phyloP scores from a whole-genome alignment of 495 filamentous ascomycete genomes.

The Trichodelitschia bisporula region DNA sequence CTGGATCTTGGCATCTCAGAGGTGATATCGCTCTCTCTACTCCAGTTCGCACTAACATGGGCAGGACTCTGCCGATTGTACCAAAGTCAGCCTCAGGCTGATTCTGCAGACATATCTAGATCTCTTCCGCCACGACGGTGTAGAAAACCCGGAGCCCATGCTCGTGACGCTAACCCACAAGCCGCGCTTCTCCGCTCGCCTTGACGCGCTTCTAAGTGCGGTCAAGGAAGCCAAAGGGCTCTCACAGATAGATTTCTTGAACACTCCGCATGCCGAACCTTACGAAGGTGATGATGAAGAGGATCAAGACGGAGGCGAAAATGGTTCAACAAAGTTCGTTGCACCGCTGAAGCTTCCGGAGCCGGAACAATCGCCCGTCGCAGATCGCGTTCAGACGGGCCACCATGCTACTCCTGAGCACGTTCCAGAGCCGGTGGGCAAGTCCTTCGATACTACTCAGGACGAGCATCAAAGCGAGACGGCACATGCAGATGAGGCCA shows the following conservation, averaged over 20 bases:
- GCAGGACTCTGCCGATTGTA: slow-evolving; percentile 22
- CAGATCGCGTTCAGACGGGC: no score
- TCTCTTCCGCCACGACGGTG: slow-evolving; percentile 34
- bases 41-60: not conserved
- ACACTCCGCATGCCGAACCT: not conserved
- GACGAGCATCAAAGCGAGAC: not conserved
- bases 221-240: slow-evolving; percentile 33
- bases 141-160: slow-evolving; percentile 26
- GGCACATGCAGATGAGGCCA: not conserved
- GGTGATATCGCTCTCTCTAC: slow-evolving; percentile 20
- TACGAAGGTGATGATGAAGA: slow-evolving; percentile 2
- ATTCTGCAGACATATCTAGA: slow-evolving; percentile 31
- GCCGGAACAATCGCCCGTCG: no score
- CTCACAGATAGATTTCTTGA: slow-evolving; percentile 16
- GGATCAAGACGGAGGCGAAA: slow-evolving; percentile 4
- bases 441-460: no score
- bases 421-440: no score
- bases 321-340: no score
- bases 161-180: slow-evolving; percentile 28
- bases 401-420: no score
- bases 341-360: no score
- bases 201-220: slow-evolving; percentile 18
- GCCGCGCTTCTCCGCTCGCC: slow-evolving; percentile 24
- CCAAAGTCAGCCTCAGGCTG: slow-evolving; percentile 25
- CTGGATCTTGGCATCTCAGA: slow-evolving; percentile 49